Conservation (phyloP, 2,329 filamentous ascomycete species). For the Diaporthe sp. region DNA sequence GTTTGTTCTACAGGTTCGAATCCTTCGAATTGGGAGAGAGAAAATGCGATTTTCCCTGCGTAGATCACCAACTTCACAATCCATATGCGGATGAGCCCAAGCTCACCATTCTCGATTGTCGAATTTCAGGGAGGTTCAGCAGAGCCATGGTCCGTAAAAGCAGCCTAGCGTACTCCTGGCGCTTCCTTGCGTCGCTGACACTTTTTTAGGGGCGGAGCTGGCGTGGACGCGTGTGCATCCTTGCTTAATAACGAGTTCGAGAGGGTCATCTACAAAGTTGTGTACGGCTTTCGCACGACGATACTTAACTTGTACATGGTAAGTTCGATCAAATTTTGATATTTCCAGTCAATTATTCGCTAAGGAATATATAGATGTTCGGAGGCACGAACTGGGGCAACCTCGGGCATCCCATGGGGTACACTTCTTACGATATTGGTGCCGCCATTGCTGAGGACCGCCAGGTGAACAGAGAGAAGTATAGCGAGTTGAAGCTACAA, state of each 20-base stretch:
- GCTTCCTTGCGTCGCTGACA: not conserved
- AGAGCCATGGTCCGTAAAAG: not conserved
- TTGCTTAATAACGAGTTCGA: constrained; percentile 48
- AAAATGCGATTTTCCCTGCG: not conserved
- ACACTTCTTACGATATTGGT: constrained; percentile 67
- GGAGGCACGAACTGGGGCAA: constrained; percentile 90
- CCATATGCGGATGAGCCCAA: not conserved
- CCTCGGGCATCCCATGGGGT: constrained; percentile 74
- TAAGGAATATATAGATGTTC: constrained; percentile 71
- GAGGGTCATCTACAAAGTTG: constrained; percentile 83
- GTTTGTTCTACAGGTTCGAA: constrained; percentile 62
- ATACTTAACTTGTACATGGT: constrained; percentile 83
- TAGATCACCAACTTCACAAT: not conserved
- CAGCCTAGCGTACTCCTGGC: no score
- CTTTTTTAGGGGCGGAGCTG: not conserved
- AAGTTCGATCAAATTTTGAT: constrained; percentile 59
- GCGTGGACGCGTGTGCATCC: not conserved
- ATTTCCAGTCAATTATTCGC: constrained; percentile 79
- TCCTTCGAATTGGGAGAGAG: constrained; percentile 52
- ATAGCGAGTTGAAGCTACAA: constrained; percentile 80
- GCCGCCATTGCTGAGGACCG: constrained; percentile 75
- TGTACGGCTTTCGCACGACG: constrained; percentile 71
- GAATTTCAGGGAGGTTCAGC: not conserved
- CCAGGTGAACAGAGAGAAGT: constrained; percentile 77
- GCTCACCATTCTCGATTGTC: not conserved